These are phyloP conservation scores for Corynespora cassiicola DNA, from an alignment of 2,329 filamentous ascomycete species.

Conservation along the genomic window DNA sequence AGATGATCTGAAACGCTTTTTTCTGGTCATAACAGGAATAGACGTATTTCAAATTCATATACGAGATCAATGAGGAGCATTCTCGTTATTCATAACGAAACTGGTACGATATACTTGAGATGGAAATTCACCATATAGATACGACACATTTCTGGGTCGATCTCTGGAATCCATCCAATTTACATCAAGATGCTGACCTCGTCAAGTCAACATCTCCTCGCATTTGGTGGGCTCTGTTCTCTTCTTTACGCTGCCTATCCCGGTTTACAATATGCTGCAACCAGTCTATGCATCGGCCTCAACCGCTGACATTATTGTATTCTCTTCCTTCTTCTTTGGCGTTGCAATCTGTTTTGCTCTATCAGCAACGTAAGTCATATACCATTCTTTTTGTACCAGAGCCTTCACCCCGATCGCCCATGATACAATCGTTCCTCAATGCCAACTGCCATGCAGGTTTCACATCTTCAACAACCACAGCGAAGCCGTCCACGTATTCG, in stretches of 20 bases:
- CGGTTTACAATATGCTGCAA: slow-evolving; percentile 46
- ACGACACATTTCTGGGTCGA: too few relatives aligned
- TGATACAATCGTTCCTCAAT: too few relatives aligned
- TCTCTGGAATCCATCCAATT: too few relatives aligned
- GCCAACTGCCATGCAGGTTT: slow-evolving; percentile 5
- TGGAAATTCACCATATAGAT: too few relatives aligned
- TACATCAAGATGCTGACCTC: background rate
- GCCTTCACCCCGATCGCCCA: too few relatives aligned
- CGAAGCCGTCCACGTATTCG: slow-evolving; percentile 8
- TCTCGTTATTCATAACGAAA: slow-evolving; percentile 46
- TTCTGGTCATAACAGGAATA: background rate
- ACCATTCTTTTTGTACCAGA: too few relatives aligned
- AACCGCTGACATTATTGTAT: slow-evolving; percentile 50
- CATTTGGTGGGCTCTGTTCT: slow-evolving; percentile 51
- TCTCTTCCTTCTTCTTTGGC: slow-evolving; percentile 51
- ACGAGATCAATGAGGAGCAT: slow-evolving; percentile 32
- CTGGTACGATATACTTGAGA: slow-evolving; percentile 30
- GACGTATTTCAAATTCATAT: slow-evolving; percentile 11
- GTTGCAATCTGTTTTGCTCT: slow-evolving; percentile 55
- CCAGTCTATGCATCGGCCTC: slow-evolving; percentile 46
- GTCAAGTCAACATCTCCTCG: slow-evolving; percentile 56
- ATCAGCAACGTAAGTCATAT: slow-evolving; percentile 49
- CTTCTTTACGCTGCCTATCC: slow-evolving; percentile 48
- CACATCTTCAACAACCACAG: slow-evolving; percentile 25
- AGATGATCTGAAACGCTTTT: slow-evolving; percentile 1